Conservation (phyloP, 441 rosid genomes). For the Caryocar brasiliense region DNA sequence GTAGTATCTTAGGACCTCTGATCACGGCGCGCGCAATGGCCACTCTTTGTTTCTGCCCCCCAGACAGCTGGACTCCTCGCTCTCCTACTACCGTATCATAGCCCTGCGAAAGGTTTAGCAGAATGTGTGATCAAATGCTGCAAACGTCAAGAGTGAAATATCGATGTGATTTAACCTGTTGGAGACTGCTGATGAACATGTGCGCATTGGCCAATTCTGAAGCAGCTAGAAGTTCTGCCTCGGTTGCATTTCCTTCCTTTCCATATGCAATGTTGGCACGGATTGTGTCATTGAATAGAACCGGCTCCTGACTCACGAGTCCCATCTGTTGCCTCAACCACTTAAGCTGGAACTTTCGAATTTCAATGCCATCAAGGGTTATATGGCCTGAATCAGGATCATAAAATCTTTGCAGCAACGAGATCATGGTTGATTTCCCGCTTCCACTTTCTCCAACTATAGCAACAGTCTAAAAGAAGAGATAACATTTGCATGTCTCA, state of each 20-base stretch:
- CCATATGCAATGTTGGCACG: constrained; percentile 71
- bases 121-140: not conserved
- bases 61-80: constrained; percentile 60
- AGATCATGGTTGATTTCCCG: constrained; percentile 66
- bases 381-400: constrained; percentile 66
- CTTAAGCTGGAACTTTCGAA: constrained; percentile 40
- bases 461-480: constrained; percentile 55
- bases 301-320: constrained; percentile 71
- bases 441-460: constrained; percentile 91
- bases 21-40: constrained; percentile 69
- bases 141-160: not conserved
- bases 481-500: not conserved
- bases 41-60: constrained; percentile 70
- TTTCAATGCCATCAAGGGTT: constrained; percentile 60
- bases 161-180: constrained; percentile 29
- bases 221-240: constrained; percentile 51
- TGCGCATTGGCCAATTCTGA: constrained; percentile 71
- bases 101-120: constrained; percentile 26
- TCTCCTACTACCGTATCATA: constrained; percentile 63
- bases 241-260: constrained; percentile 48
- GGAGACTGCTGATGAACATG: constrained; percentile 58
- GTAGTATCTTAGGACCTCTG: constrained; percentile 46
- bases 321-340: constrained; percentile 83
- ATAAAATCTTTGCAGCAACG: constrained; percentile 69
- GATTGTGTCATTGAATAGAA: constrained; percentile 66